Evolutionary conservation across 768 basidiomycete genomes (phyloP).

Genomic region (Auriscalpium orientale): DNA sequence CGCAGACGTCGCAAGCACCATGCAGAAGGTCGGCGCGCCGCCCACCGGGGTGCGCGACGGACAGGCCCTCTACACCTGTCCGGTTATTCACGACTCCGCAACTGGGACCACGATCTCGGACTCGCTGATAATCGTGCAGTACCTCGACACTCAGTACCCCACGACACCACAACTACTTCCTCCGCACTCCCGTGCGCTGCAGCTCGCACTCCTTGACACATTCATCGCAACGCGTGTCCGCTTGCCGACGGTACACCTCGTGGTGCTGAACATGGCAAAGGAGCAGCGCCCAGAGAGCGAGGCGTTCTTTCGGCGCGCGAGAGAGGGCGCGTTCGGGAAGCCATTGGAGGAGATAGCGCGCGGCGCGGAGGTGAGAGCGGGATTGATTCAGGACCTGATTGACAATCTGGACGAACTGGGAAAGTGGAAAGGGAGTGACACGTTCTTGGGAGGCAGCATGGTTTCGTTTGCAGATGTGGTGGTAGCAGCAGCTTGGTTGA

Average conservation of each 20-base stretch:
- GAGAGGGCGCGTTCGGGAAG: conserved; percentile 4
- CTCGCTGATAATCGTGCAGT: conserved; percentile 11
- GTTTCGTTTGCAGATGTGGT: conserved; percentile 10
- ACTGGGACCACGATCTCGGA: conserved; percentile 11
- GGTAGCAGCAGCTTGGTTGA: background rate
- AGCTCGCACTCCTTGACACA: background rate
- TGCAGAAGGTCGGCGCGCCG: background rate
- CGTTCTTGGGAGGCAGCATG: background rate
- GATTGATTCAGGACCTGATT: background rate
- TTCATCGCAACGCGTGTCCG: background rate
- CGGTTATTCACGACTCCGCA: conserved; percentile 10
- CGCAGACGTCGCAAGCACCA: background rate
- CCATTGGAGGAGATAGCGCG: background rate
- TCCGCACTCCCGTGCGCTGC: conserved; percentile 1
- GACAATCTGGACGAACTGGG: background rate
- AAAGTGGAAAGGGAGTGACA: background rate
- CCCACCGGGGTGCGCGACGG: background rate
- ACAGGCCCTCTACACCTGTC: conserved; percentile 10
- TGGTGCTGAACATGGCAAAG: background rate
- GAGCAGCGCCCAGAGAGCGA: background rate
- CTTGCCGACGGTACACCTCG: background rate
- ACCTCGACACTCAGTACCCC: conserved; percentile 14
- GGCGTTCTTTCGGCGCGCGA: conserved; percentile 6
- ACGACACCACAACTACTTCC: conserved; percentile 6
- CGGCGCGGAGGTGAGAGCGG: background rate